phyloP scores from a whole-genome alignment of 73 alveolate genomes.

The Paramecium caudatum region DNA sequence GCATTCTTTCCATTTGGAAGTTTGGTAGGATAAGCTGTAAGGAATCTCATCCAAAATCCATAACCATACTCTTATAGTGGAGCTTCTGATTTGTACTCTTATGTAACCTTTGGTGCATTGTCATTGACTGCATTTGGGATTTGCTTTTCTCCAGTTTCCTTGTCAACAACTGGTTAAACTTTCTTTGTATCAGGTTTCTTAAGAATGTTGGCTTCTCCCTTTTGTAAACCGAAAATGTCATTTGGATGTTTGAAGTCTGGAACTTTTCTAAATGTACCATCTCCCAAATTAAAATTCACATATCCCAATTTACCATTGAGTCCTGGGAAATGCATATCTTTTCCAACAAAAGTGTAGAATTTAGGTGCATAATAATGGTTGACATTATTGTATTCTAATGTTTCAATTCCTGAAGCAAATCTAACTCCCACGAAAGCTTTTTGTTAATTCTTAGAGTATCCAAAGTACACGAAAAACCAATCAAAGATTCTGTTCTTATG shows the following conservation, averaged over 20 bases:
- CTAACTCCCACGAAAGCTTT: conserved; percentile 20
- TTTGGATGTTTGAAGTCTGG: conserved; percentile 42
- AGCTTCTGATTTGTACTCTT: not conserved
- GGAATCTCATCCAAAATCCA: conserved; percentile 65
- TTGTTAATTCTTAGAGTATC: conserved; percentile 40
- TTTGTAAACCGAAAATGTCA: conserved; percentile 48
- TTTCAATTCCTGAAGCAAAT: conserved; percentile 26
- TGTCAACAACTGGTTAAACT: conserved; percentile 22
- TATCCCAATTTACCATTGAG: conserved; percentile 37
- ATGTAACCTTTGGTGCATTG: conserved; percentile 36
- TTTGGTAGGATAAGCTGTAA: conserved; percentile 41
- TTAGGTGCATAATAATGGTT: conserved; percentile 47
- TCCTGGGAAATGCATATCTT: conserved; percentile 63
- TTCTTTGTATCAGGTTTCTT: conserved; percentile 35
- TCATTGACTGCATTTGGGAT: not conserved
- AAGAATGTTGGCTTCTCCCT: conserved; percentile 35
- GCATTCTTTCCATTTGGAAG: conserved; percentile 30
- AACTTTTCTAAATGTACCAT: conserved; percentile 38
- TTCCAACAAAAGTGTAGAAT: conserved; percentile 32
- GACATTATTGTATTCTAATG: not conserved
- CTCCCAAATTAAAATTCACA: not conserved
- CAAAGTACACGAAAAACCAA: conserved; percentile 57
- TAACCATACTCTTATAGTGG: conserved; percentile 52
- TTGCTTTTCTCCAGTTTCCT: conserved; percentile 26
- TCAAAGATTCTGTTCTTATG: conserved; percentile 64